A percentile compares a stretch with the other conserved stretches of the same genome.
Conservation (phyloP, 441 rosid species). For the Cnidoscolus chayamansa region DNA sequence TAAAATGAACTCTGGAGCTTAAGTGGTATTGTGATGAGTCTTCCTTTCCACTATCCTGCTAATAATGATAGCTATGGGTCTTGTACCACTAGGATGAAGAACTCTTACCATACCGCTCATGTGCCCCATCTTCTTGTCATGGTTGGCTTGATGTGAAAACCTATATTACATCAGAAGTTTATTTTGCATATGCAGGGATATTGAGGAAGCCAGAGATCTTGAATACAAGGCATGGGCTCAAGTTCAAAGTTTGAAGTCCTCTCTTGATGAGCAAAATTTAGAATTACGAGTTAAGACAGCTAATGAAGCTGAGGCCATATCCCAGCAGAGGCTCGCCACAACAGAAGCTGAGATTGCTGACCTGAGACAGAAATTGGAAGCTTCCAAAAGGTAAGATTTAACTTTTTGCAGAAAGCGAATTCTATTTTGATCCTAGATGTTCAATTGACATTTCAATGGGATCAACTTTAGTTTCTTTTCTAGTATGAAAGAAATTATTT, state of each 20-base stretch:
- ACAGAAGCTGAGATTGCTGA: conserved; percentile 99
- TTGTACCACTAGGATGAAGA: no score
- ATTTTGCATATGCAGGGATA: conserved; percentile 52
- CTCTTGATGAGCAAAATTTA: conserved; percentile 81
- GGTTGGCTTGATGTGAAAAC: conserved; percentile 6
- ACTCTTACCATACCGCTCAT: no score
- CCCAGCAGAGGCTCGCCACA: conserved; percentile 93
- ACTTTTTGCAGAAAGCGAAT: background rate
- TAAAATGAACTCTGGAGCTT: conserved; percentile 2
- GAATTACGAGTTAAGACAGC: conserved; percentile 93
- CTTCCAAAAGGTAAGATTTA: conserved; percentile 65
- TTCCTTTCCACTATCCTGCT: no score
- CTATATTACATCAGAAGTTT: conserved; percentile 18
- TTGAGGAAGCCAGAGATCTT: conserved; percentile 65
- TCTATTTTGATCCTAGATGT: background rate
- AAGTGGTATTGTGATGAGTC: background rate
- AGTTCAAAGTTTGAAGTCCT: conserved; percentile 72
- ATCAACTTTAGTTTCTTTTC: background rate
- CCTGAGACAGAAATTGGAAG: conserved; percentile 74
- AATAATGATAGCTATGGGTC: no score
- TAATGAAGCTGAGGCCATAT: conserved; percentile 91
- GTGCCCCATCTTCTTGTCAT: conserved; percentile 5
- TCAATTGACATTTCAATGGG: no score
- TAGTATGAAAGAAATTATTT: background rate
- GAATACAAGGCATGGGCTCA: conserved; percentile 85